Evolutionary conservation across 192 early-diverging fungal genomes (phyloP), one percentile per base, ranked within the genome.

Genomic region (Backusella psychrophila): DNA sequence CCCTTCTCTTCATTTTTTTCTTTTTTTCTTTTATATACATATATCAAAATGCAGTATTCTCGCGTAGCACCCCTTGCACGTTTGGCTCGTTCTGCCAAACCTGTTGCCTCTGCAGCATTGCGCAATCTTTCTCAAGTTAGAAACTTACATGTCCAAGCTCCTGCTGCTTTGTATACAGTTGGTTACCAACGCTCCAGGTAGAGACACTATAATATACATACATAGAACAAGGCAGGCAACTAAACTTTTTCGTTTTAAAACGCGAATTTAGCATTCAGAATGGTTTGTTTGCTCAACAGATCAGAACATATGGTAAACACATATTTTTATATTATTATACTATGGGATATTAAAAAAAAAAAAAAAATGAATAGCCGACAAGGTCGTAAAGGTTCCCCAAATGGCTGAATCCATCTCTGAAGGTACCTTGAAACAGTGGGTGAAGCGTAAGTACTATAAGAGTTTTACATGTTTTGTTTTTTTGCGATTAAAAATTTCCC

Each of bases 341-440:
- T 8, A 8, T 35, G 68, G 68, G 36, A n/a, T 67, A 34, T 67
- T 34, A 67, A 34, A 66, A 34, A 66, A 34, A 34, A 66, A 34
- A 36, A 67, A 6, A 4, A 34, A 59, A 63, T 41, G 9, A 65
- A 44, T 53, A 90, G 94, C 93, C 72, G 93, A 94, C 74, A 94
- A 95, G 80, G 82, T 94, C 77, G 89, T 99, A 85, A 93, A 96
- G 87, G 93, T 94, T 23, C 98, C 98, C 70, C 91, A 93, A 49
- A 96, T 99, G 95, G 98, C 96, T 69, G 98, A 99, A 79, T 98
- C 96, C 33, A 98, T 99, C 83, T 94, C 96, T 41, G 98, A 99
- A 82, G 98, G 98, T 69, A 98, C 97, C 17, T 84, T 99, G 73
- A 93, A 96, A 81, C 89, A 94, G 74, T 98, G 96, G 96, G 90